A percentile compares a stretch with the other conserved stretches of the same genome.
Evolutionary conservation across 2,329 filamentous ascomycete species (phyloP).

Genomic region (Hypoxylon sp.): DNA sequence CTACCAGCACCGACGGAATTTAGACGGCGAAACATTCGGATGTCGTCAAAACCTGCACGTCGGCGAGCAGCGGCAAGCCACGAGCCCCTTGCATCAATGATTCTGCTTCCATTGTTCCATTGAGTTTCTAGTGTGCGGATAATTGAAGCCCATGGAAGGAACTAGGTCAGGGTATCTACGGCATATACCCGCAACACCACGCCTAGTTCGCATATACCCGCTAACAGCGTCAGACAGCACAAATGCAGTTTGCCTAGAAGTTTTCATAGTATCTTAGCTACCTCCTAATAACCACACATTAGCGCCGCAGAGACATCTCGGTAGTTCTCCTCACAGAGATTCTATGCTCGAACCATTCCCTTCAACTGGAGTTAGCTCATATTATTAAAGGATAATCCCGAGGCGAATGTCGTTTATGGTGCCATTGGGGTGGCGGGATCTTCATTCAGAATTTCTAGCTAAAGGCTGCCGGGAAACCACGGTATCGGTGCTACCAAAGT

Average conservation of each 20-base stretch:
- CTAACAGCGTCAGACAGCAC: neutral
- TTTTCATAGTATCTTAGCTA: neutral
- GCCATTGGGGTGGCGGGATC: neutral
- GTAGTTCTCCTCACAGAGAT: neutral
- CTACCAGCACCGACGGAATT: constrained; percentile 12
- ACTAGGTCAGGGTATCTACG: constrained; percentile 28
- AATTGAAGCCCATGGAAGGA: constrained; percentile 28
- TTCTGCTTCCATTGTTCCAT: constrained; percentile 43
- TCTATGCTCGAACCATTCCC: neutral
- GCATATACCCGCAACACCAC: constrained; percentile 31
- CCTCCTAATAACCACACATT: constrained; percentile 9
- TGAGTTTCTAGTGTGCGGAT: constrained; percentile 44
- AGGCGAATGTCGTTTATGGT: neutral
- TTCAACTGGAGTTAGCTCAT: neutral
- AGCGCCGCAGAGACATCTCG: neutral
- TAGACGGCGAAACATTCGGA: constrained; percentile 34
- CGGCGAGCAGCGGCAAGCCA: constrained; percentile 44
- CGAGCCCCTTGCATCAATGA: constrained; percentile 46
- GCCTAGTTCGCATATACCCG: constrained; percentile 5
- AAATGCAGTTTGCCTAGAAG: neutral
- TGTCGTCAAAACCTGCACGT: constrained; percentile 39
- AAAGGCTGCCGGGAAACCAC: constrained; percentile 21
- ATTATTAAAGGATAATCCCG: neutral
- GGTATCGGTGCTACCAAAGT: constrained; percentile 35
- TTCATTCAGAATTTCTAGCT: neutral